Evolutionary conservation across 2,329 filamentous ascomycete species (phyloP).

Genomic region (Fusarium drepaniforme): DNA sequence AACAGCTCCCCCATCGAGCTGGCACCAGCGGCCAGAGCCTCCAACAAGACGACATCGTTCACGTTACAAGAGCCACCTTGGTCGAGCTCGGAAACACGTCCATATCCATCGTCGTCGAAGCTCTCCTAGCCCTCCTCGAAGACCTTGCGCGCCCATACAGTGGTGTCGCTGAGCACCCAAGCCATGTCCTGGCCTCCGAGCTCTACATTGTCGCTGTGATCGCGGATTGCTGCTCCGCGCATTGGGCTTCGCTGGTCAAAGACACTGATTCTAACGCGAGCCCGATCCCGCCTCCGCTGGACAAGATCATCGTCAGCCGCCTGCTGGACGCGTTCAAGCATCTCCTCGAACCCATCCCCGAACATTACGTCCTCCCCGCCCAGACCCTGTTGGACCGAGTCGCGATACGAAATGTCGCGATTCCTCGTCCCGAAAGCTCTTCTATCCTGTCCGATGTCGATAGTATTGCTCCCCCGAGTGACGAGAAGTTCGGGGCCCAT

Average conservation of each 20-base stretch:
- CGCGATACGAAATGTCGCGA: constrained; percentile 51
- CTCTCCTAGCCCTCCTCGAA: constrained; percentile 69
- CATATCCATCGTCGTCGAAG: constrained; percentile 66
- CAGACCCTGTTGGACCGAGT: constrained; percentile 69
- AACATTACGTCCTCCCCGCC: constrained; percentile 67
- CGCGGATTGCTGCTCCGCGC: constrained; percentile 73
- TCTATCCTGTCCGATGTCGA: constrained; percentile 30
- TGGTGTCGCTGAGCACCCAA: constrained; percentile 63
- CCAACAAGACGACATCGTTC: constrained; percentile 70
- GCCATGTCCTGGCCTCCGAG: constrained; percentile 73
- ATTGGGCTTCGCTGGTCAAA: constrained; percentile 64
- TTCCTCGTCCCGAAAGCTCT: constrained; percentile 46
- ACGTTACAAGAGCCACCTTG: constrained; percentile 71
- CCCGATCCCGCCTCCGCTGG: constrained; percentile 55
- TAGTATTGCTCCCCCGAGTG: constrained; percentile 26
- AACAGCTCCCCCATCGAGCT: constrained; percentile 73
- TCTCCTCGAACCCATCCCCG: constrained; percentile 70
- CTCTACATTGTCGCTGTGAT: constrained; percentile 73
- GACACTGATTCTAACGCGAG: constrained; percentile 33
- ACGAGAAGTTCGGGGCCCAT: constrained; percentile 49
- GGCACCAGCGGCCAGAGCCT: constrained; percentile 69
- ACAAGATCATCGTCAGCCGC: constrained; percentile 64
- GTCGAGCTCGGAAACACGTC: constrained; percentile 69
- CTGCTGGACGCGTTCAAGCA: constrained; percentile 67
- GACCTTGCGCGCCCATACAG: constrained; percentile 68